These are phyloP conservation scores for Linnemannia schmuckeri DNA, from an alignment of 192 early-diverging fungal genomes.

Conservation along the genomic window DNA sequence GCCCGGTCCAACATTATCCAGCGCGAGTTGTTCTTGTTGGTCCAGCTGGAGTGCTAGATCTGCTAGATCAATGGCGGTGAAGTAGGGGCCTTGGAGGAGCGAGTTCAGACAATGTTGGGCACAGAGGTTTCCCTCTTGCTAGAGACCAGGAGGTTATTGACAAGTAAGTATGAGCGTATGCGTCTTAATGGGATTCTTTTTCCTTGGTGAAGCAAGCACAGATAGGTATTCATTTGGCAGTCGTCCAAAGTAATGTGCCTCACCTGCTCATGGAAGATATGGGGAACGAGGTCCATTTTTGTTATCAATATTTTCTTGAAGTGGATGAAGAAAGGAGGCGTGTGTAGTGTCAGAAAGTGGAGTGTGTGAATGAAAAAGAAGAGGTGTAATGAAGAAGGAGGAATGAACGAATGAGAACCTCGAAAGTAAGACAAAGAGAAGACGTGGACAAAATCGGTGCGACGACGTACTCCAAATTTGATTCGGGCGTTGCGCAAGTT, in stretches of 20 bases:
- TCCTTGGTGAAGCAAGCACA: not conserved
- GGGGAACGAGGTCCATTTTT: conserved; percentile 45
- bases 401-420: not conserved
- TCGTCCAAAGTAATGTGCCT: too few species aligned
- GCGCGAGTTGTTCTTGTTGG: conserved; percentile 64
- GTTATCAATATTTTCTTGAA: not conserved
- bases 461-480: not conserved
- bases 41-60: conserved; percentile 79
- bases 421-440: too few species aligned
- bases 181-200: not conserved
- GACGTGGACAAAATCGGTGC: not conserved
- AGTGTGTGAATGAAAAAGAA: not conserved
- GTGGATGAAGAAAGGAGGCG: not conserved
- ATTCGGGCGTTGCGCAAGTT: not conserved
- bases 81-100: conserved; percentile 77
- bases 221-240: not conserved
- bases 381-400: not conserved
- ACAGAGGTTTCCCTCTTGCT: conserved; percentile 87
- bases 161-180: not conserved
- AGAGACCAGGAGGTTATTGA: not conserved
- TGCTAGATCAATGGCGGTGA: conserved; percentile 82
- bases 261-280: conserved; percentile 55
- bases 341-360: not conserved
- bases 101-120: conserved; percentile 87
- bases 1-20: conserved; percentile 46